Evolutionary conservation across 164 flowering plant genomes (phyloP), one percentile per base, ranked within the genome.

Genomic region (Kalanchoe fedtschenkoi): DNA sequence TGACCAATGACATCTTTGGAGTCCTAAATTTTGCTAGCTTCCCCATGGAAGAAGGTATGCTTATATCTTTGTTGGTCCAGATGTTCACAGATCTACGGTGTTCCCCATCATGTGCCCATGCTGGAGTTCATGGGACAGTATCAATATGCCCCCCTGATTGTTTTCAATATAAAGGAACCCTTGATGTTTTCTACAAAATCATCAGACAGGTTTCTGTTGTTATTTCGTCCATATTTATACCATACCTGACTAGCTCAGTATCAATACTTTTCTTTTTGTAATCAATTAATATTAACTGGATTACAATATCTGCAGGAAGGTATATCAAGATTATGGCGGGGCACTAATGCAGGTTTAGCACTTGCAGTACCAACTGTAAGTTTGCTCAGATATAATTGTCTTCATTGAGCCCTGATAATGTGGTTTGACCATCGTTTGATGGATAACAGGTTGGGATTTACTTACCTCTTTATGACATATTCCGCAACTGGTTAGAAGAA

Each of bases 321-420:
- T 58, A n/a, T 91, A 66, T 42, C 78, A 14, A 81, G 87, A 75
- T 72, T 95, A 19, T 95, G 99, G 99, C 79, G 96, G 72, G 99
- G 97, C 56, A 95, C 97, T 51, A 91, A 86, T 84, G 99, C 99
- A 34, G 84, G 89, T 56, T 72, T 95, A 55, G 97, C 97, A 24
- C 69, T 95, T 60, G 97, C 97, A 34, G 65, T 95, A 34, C 97
- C 99, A 56, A 91, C 89, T 29, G 99, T 95, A 74, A 74, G 88
- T 73, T 65, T 22, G 17, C 66, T 30, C 24, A 22, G n/a, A 13
- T 42, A 14, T 21, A 19, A 35, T 34, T 19, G 22, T 34, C 28
- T 6, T 34, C 34, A 29, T 14, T 17, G 21, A 29, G 6, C 22
- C 37, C 15, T 66, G 58, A 63, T 44, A 55, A 63, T 56, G 24